Base-by-base conservation (phyloP, 108 stramenopile genomes). In the Epipyxis sp. region DNA sequence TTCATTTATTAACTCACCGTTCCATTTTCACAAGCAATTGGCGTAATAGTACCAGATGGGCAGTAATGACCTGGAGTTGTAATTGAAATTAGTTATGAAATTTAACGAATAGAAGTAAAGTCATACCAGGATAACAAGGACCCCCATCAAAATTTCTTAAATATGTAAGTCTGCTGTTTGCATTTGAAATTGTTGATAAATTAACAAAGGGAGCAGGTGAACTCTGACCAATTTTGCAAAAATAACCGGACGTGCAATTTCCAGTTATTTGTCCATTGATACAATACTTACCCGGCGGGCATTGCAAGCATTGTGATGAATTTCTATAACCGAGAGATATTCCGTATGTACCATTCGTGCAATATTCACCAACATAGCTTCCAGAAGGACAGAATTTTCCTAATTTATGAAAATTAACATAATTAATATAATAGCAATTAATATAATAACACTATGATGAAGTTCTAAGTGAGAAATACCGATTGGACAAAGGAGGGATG, bases 41-140 rank as follows among this genome's bases (percentile, higher is more conserved):
- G 82, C 39, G 81, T 78, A 20, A 41, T 62, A n/a, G 85, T 82
- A 10, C 83, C 86, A 1, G 42, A 30, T 20, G 80, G 83, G 50
- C 87, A 88, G 80, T 83, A 88, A 59, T 85, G 85, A 0, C 87
- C 87, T n/a, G n/a, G n/a, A n/a, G n/a, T n/a, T n/a, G n/a, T n/a
- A n/a, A n/a, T n/a, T n/a, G n/a, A n/a, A n/a, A n/a, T n/a, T n/a
- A n/a, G n/a, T n/a, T n/a, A n/a, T n/a, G n/a, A n/a, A n/a, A n/a
- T n/a, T n/a, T n/a, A n/a, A n/a, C n/a, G n/a, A n/a, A n/a, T n/a
- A n/a, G n/a, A n/a, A n/a, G n/a, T n/a, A n/a, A n/a, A n/a, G n/a
- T n/a, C n/a, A n/a, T n/a, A n/a, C n/a, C n/a, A 0, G 87, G 77
- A 0, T 83, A 83, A 71, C 87, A 88, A 6, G 80, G 86, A 1